phyloP scores from a whole-genome alignment of 1,284 basidiomycete genomes.

The Cryptococcus neoformans region DNA sequence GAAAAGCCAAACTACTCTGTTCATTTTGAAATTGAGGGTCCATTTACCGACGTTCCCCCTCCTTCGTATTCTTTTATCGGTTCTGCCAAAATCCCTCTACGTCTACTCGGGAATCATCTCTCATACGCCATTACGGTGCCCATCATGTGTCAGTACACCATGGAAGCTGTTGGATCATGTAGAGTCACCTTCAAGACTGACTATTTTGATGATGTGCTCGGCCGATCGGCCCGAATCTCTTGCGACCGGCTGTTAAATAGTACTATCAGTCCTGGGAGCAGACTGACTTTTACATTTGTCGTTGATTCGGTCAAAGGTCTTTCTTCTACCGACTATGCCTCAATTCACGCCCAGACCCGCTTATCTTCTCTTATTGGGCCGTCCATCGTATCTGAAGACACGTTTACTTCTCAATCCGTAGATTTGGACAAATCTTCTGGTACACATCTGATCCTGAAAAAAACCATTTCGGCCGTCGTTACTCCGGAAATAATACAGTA shows the following conservation, averaged over 20 bases:
- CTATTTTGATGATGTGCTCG: conserved; percentile 15
- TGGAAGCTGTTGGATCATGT: conserved; percentile 90
- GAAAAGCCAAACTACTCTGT: conserved; percentile 87
- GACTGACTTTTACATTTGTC: conserved; percentile 74
- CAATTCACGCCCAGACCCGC: conserved; percentile 77
- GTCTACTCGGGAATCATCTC: conserved; percentile 72
- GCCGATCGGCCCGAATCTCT: not conserved
- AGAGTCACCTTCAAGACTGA: conserved; percentile 57
- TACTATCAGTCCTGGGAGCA: conserved; percentile 64
- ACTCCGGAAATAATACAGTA: conserved; percentile 70
- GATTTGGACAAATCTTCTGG: conserved; percentile 69
- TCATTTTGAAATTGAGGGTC: conserved; percentile 89
- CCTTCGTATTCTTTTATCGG: conserved; percentile 91
- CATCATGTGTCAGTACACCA: conserved; percentile 87
- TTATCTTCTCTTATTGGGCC: conserved; percentile 75
- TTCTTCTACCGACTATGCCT: conserved; percentile 76
- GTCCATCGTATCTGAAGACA: conserved; percentile 68
- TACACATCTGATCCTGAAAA: conserved; percentile 73
- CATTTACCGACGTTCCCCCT: conserved; percentile 82
- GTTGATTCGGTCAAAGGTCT: conserved; percentile 83
- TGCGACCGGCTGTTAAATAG: conserved; percentile 8
- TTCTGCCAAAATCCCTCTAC: conserved; percentile 75
- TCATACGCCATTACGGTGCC: conserved; percentile 71
- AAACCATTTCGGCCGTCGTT: conserved; percentile 72
- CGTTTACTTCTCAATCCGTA: conserved; percentile 69